Evolutionary conservation across 148 eudicot species (phyloP).

Genomic region (Pouteria glomerata): DNA sequence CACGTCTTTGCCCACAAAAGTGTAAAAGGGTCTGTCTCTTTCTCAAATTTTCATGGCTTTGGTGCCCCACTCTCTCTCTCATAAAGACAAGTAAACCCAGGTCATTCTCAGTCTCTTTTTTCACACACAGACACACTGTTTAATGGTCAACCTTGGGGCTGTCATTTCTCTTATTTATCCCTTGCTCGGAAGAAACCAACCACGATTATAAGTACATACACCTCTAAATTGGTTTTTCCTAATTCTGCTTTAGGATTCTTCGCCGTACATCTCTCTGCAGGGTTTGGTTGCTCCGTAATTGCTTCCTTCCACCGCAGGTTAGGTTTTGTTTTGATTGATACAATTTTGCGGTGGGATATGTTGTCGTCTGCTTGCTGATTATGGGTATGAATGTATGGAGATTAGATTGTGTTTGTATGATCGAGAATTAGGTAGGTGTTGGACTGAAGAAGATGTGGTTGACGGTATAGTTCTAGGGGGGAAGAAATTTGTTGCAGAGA

Average conservation of each 20-base stretch:
- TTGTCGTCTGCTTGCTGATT: not conserved
- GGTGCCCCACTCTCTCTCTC: not conserved
- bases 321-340: conserved; percentile 9
- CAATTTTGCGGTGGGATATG: not conserved
- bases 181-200: not conserved
- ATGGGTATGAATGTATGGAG: not conserved
- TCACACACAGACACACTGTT: not conserved
- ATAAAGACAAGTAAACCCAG: no score
- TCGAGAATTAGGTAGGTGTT: not conserved
- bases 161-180: not conserved
- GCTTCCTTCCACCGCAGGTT: not conserved
- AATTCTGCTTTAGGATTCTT: not conserved
- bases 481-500: no score
- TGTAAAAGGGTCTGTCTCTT: not conserved
- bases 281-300: not conserved
- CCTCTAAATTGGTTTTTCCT: not conserved
- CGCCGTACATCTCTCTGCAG: not conserved
- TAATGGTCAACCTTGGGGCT: not conserved
- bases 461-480: not conserved
- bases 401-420: not conserved
- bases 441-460: not conserved
- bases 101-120: not conserved
- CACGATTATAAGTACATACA: not conserved
- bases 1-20: conserved; percentile 13
- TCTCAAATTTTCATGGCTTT: not conserved